These are phyloP conservation scores for Malassezia brasiliensis DNA, from an alignment of 1,284 basidiomycete genomes.

Conservation along the genomic window DNA sequence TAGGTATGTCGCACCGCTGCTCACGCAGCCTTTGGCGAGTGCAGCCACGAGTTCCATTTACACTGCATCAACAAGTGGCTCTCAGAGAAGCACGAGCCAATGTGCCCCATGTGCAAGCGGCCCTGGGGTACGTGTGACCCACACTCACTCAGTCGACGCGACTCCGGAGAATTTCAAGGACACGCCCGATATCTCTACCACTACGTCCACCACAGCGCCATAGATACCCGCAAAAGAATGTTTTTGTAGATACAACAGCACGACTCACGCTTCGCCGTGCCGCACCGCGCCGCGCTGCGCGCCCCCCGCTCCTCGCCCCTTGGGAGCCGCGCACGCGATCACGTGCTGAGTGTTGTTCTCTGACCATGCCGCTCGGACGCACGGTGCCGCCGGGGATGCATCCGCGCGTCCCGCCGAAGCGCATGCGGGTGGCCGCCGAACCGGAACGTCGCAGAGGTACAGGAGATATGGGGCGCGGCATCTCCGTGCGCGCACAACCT, in stretches of 20 bases:
- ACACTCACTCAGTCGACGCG: neutral
- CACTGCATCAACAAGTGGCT: conserved; percentile 48
- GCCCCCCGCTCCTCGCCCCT: too few species aligned
- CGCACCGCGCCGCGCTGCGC: too few species aligned
- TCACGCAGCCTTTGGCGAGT: conserved; percentile 41
- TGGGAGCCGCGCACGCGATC: neutral
- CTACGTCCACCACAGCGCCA: too few species aligned
- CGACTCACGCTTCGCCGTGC: too few species aligned
- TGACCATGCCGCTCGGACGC: neutral
- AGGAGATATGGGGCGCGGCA: too few species aligned
- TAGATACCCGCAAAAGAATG: too few species aligned
- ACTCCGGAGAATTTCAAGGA: neutral
- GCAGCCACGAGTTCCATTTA: conserved; percentile 46
- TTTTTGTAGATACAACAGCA: too few species aligned
- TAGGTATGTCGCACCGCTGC: conserved; percentile 3
- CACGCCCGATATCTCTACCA: neutral
- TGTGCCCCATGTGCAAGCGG: conserved; percentile 18
- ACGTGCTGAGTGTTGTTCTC: conserved; percentile 15
- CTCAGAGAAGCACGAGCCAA: conserved; percentile 24
- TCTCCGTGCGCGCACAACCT: neutral
- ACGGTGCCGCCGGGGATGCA: neutral
- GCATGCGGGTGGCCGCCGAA: neutral
- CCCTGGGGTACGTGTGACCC: conserved; percentile 15
- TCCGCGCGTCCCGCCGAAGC: conserved; percentile 1
- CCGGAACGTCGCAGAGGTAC: neutral